Percentiles rank a stretch among this genome's conserved stretches.
Evolutionary conservation across 768 basidiomycete genomes (phyloP).

Genomic region (Russula foetens): DNA sequence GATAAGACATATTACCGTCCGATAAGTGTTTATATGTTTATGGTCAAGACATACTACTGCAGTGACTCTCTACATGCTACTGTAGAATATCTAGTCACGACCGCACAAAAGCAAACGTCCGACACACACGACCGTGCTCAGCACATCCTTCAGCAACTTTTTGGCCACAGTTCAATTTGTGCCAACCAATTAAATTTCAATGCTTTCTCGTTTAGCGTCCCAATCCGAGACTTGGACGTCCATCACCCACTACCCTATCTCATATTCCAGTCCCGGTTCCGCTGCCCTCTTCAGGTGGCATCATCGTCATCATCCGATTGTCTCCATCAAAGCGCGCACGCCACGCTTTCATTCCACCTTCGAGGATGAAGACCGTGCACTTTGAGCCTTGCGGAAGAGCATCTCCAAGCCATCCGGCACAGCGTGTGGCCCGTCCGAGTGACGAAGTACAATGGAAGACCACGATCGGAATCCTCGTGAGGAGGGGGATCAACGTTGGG

Average conservation of each 20-base stretch:
- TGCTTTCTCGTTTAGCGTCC: too few species aligned
- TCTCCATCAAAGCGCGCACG: conserved; percentile 19
- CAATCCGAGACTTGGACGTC: too few species aligned
- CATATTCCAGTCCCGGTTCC: neutral
- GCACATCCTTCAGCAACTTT: too few species aligned
- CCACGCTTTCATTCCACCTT: conserved; percentile 25
- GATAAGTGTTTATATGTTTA: too few species aligned
- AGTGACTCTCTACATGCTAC: too few species aligned
- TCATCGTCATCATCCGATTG: conserved; percentile 25
- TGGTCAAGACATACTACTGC: too few species aligned
- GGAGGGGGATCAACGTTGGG: conserved; percentile 26
- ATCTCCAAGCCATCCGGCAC: conserved; percentile 24
- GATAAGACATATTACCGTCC: too few species aligned
- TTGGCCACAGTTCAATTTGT: too few species aligned
- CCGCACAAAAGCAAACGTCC: too few species aligned
- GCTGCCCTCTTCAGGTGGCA: conserved; percentile 36
- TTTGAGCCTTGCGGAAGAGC: conserved; percentile 15
- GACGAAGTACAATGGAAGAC: conserved; percentile 25
- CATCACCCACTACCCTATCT: neutral
- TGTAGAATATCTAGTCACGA: too few species aligned
- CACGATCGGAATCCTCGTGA: conserved; percentile 23
- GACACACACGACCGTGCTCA: too few species aligned
- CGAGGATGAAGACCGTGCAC: conserved; percentile 19
- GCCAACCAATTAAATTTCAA: neutral
- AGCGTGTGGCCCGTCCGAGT: conserved; percentile 19